phyloP scores from a whole-genome alignment of 805 yeast species.

The Candida silvatica region DNA sequence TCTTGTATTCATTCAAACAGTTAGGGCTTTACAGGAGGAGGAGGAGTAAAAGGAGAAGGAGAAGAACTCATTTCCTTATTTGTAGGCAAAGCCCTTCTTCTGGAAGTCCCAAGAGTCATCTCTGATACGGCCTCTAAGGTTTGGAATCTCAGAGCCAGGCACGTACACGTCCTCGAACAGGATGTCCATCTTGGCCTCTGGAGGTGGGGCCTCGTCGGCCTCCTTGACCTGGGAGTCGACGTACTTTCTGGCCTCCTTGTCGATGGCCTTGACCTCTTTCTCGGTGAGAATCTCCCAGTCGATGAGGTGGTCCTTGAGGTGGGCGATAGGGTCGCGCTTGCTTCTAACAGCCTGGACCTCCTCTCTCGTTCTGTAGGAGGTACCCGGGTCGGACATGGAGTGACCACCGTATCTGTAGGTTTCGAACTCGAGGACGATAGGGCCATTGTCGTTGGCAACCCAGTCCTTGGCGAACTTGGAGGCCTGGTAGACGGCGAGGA shows the following conservation, averaged over 20 bases:
- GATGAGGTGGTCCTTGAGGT: slow-evolving; percentile 78
- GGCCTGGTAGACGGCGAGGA: slow-evolving; percentile 90
- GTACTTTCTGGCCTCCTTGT: slow-evolving; percentile 91
- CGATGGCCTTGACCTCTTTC: slow-evolving; percentile 89
- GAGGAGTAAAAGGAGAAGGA: neutral
- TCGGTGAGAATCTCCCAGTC: slow-evolving; percentile 85
- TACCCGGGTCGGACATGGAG: slow-evolving; percentile 99
- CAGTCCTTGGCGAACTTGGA: slow-evolving; percentile 96
- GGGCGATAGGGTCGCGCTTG: slow-evolving; percentile 95
- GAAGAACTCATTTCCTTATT: slow-evolving; percentile 16
- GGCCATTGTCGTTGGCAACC: slow-evolving; percentile 91
- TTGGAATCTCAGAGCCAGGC: slow-evolving; percentile 87
- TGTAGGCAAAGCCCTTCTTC: slow-evolving; percentile 31
- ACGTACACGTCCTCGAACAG: slow-evolving; percentile 95
- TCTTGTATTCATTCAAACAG: neutral
- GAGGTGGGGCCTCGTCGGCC: slow-evolving; percentile 92
- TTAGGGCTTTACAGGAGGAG: no score
- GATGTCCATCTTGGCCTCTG: slow-evolving; percentile 91
- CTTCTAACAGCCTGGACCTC: slow-evolving; percentile 99
- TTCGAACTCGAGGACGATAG: slow-evolving; percentile 92
- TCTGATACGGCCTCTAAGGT: slow-evolving; percentile 92
- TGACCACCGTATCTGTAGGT: slow-evolving; percentile 99
- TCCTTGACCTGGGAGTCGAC: slow-evolving; percentile 91
- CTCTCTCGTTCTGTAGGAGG: slow-evolving; percentile 99
- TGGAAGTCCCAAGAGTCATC: slow-evolving; percentile 77